Evolutionary conservation across 2,329 filamentous ascomycete genomes (phyloP).

Genomic region (Phyllosticta citribraziliensis): DNA sequence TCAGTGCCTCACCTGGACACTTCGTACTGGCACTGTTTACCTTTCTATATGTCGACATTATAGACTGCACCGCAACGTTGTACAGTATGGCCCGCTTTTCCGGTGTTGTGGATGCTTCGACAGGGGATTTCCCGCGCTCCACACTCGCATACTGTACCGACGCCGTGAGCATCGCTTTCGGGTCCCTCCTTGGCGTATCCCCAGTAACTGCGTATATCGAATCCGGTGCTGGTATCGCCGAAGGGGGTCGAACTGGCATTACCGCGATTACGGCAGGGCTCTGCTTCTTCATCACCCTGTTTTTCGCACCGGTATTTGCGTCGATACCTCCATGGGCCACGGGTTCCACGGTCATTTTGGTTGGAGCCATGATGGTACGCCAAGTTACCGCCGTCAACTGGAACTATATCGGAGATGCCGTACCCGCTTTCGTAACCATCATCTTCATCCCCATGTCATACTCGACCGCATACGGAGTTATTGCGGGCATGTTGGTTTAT

Average conservation of each 20-base stretch:
- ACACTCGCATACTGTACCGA: constrained; percentile 79
- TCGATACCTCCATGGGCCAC: constrained; percentile 86
- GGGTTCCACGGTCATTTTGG: constrained; percentile 44
- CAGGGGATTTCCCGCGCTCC: constrained; percentile 79
- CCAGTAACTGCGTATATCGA: constrained; percentile 83
- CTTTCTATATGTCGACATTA: constrained; percentile 85
- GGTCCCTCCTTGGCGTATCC: constrained; percentile 65
- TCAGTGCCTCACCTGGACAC: constrained; percentile 55
- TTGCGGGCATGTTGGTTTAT: constrained; percentile 69
- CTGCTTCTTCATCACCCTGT: constrained; percentile 79
- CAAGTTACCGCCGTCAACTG: constrained; percentile 75
- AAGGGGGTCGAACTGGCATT: constrained; percentile 74
- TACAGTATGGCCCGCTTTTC: constrained; percentile 85
- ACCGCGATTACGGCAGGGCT: constrained; percentile 69
- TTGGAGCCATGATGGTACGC: constrained; percentile 68
- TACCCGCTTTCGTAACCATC: constrained; percentile 77
- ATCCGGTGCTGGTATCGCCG: constrained; percentile 77
- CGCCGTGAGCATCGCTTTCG: constrained; percentile 70
- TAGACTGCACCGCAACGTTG: constrained; percentile 76
- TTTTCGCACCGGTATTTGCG: constrained; percentile 84
- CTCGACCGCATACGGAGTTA: constrained; percentile 77
- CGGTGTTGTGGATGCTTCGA: constrained; percentile 67
- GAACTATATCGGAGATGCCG: constrained; percentile 71
- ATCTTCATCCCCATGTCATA: constrained; percentile 84
- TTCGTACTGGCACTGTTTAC: constrained; percentile 79